Percentiles rank a stretch among this genome's conserved stretches.
Evolutionary conservation across 2,329 filamentous ascomycete genomes (phyloP).

Genomic region (Aspergillus uvarum): DNA sequence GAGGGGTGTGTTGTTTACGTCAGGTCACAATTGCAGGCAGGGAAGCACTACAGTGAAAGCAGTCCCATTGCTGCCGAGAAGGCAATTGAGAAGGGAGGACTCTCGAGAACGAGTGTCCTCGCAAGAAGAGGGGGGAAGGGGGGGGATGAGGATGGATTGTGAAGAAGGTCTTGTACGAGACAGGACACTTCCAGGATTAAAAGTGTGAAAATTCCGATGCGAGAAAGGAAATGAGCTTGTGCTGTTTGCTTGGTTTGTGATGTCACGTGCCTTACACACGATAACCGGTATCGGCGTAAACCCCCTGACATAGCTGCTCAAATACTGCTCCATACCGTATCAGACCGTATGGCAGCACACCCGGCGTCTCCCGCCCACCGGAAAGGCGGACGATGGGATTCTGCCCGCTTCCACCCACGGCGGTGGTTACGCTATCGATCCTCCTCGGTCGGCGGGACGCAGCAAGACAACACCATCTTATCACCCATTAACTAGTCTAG

Average conservation of each 20-base stretch:
- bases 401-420: slow-evolving; percentile 36
- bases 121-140: slow-evolving; percentile 7
- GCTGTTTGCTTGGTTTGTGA: slow-evolving; percentile 21
- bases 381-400: slow-evolving; percentile 34
- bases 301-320: accelerated
- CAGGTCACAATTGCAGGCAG: slow-evolving; percentile 31
- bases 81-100: slow-evolving; percentile 24
- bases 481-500: too few species aligned
- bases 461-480: too few species aligned
- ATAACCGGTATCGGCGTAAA: neutral
- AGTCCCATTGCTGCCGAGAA: slow-evolving; percentile 39
- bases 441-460: too few species aligned
- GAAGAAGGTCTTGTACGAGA: neutral
- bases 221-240: slow-evolving; percentile 24
- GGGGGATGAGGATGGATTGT: slow-evolving; percentile 8
- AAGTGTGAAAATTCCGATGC: slow-evolving; percentile 34
- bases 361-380: neutral
- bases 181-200: slow-evolving; percentile 10
- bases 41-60: slow-evolving; percentile 28
- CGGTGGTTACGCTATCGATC: slow-evolving; percentile 13
- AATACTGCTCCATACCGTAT: neutral
- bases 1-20: slow-evolving; percentile 20
- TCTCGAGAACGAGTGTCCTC: slow-evolving; percentile 28
- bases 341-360: neutral
- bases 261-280: slow-evolving; percentile 20